Evolutionary conservation across 1,139 yeast genomes (phyloP).

Genomic region (Pichia sp.): DNA sequence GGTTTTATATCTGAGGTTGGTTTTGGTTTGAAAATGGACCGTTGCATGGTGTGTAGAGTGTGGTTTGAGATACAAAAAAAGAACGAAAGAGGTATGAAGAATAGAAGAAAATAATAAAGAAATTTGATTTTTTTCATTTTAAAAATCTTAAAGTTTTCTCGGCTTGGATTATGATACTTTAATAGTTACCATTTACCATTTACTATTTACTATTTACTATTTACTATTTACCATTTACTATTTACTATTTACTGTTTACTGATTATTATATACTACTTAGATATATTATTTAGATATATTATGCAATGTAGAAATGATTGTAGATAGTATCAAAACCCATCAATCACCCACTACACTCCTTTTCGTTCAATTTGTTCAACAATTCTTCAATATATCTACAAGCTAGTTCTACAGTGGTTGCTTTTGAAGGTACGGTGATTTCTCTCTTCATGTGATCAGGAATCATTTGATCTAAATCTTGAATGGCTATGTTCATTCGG

Average conservation of each 20-base stretch:
- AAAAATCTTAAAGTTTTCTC: too few relatives aligned
- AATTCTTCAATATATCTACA: conserved; percentile 59
- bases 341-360: not conserved
- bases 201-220: too few relatives aligned
- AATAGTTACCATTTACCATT: too few relatives aligned
- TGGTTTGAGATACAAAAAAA: not conserved
- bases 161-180: too few relatives aligned
- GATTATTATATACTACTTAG: too few relatives aligned
- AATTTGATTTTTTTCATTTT: too few relatives aligned
- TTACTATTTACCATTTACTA: too few relatives aligned
- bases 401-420: conserved; percentile 91
- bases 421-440: conserved; percentile 70
- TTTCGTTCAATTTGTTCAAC: conserved; percentile 17
- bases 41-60: not conserved
- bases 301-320: not conserved
- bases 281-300: not conserved
- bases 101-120: too few relatives aligned
- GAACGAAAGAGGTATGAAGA: not conserved
- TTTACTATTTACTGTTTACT: too few relatives aligned
- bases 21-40: not conserved
- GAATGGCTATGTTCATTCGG: conserved; percentile 80
- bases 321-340: too few relatives aligned
- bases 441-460: conserved; percentile 58
- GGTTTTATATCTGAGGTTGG: not conserved
- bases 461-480: conserved; percentile 61